Evolutionary conservation across 306 rosid species (phyloP).

Genomic region (Purshia tridentata): DNA sequence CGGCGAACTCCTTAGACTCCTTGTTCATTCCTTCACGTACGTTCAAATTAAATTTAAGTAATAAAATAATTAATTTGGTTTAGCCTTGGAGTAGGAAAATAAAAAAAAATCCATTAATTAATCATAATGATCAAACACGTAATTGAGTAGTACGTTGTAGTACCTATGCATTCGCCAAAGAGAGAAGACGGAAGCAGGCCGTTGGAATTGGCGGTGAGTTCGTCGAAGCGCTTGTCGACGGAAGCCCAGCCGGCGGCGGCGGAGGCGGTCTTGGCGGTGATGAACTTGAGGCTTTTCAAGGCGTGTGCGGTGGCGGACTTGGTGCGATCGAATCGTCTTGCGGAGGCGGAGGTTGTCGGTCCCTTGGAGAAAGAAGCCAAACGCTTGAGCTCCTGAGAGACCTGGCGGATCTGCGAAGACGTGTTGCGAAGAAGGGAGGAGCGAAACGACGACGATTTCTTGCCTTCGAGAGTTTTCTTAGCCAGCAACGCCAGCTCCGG

Average conservation of each 20-base stretch:
- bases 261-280: slow-evolving; percentile 34
- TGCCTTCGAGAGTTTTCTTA: slow-evolving; percentile 37
- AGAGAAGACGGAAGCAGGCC: slow-evolving; percentile 45
- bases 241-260: slow-evolving; percentile 37
- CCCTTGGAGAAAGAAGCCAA: slow-evolving; percentile 38
- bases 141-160: no score
- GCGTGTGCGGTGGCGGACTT: slow-evolving; percentile 56
- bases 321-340: slow-evolving; percentile 41
- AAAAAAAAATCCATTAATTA: background rate
- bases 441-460: slow-evolving; percentile 41
- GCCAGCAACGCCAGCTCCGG: slow-evolving; percentile 48
- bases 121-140: background rate
- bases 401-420: slow-evolving; percentile 41
- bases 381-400: slow-evolving; percentile 57
- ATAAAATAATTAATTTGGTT: no score
- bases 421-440: slow-evolving; percentile 37
- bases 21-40: slow-evolving; percentile 51
- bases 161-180: slow-evolving; percentile 63
- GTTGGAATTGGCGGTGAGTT: slow-evolving; percentile 43
- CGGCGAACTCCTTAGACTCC: slow-evolving; percentile 61
- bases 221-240: slow-evolving; percentile 47
- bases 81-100: no score
- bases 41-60: no score
- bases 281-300: slow-evolving; percentile 51
- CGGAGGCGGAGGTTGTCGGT: slow-evolving; percentile 19